Base-by-base conservation (phyloP, 2,329 filamentous ascomycete genomes). In the Onygena corvina region DNA sequence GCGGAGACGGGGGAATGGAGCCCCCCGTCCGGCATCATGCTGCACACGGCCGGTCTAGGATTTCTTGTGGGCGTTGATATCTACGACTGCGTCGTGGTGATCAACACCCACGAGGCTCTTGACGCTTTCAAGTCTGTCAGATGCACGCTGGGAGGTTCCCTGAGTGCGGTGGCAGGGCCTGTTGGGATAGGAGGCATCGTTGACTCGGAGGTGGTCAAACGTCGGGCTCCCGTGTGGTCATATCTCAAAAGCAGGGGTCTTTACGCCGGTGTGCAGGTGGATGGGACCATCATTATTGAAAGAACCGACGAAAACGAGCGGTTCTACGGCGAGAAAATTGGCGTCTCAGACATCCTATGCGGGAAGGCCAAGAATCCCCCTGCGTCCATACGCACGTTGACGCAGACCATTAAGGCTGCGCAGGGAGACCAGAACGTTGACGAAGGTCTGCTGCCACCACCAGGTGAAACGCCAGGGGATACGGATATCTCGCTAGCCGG, bases 31-130 rank as follows among this genome's bases (percentile, higher is more conserved):
- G 89, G 86, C 44, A 88, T 96, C 56, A 77, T 94, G 70, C 75
- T 94, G 42, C 90, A 96, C 62, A 94, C 90, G 0, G 80, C 86
- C 1, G 87, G 84, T 0, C 75, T 95, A 29, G 90, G 88, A 30
- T 95, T 96, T 61, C 77, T 94, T 48, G 82, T 89, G 4, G 90
- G 89, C 2, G 84, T 94, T 34, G 90, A 96, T 62, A 88, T 95
- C 27, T 96, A 95, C 71, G 90, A 96, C 64, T 94, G 89, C 61
- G 84, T 96, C 11, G 76, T 95, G 6, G 84, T 95, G 30, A 89
- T 95, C 62, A 95, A 94, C 69, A 88, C 84, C 38, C 79, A 85
- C 40, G 77, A 86, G 50, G 87, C 88, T 4, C 71, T 96, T 42
- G 84, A 94, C 56, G 80, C 84, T 0, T 93, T 95, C 61, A 87